Base-by-base conservation (phyloP, 352 stramenopile genomes). In the Blastocystis hominis region DNA sequence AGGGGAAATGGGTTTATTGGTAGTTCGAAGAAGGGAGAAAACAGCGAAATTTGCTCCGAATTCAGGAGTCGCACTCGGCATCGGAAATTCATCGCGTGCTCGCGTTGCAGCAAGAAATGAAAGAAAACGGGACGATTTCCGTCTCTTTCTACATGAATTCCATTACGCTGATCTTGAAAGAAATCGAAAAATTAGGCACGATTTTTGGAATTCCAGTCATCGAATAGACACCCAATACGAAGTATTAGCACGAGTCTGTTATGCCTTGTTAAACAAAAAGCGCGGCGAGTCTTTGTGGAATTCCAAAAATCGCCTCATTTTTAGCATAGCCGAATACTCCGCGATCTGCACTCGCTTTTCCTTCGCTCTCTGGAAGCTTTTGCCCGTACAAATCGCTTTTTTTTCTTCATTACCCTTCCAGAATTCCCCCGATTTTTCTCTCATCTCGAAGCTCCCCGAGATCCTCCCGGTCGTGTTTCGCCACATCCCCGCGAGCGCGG, bases 21-120 rank as follows among this genome's bases (percentile, higher is more conserved):
- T 84, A 84, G 72, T 84, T 84, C 47, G 72, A 84, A 42, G 53
- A 68, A 50, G 72, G 72, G 2, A 15, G 72, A 20, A 84, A 84
- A 30, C 72, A 84, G 72, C 46, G 72, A 17, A 84, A 84, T 64
- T 15, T 84, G 7, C 7, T 84, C 9, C 46, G 59, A 10, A 84
- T 84, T 20, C 44, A 84, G 36, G 72, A 84, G 36, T 42, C 38
- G 56, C 50, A 84, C 30, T 66, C 47, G 6, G 46, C 53, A 4
- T 36, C 50, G 15, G 53, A 63, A 6, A 20, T 84, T 17, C 34
- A 36, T 20, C 30, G 55, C 7, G 15, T 66, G 2, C 10, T 84
- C n/a, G 15, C 24, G 1, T 3, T 40, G 15, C n/a, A 44, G 24
- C 66, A 80, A 34, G 70, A 42, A 17, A 54, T 59, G 44, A 54